phyloP scores from a whole-genome alignment of 1,284 basidiomycete genomes.

The Exobasidium cylindrosporum region DNA sequence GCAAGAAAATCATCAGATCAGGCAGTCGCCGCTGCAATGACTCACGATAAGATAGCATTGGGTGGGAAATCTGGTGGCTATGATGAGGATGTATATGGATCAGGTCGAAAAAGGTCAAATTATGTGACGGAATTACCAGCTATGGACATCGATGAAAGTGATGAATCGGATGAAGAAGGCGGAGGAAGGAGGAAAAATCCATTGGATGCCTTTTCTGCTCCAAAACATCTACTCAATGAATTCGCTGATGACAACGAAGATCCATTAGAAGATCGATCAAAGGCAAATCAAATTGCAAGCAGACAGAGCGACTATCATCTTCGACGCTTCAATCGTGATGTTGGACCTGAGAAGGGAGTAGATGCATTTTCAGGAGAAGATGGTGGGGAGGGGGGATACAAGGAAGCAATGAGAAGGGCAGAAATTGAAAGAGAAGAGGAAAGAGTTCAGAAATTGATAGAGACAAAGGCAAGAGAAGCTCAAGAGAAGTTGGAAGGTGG shows the following conservation, averaged over 20 bases:
- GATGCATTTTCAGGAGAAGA: constrained; percentile 57
- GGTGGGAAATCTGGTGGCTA: constrained; percentile 30
- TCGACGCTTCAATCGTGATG: constrained; percentile 67
- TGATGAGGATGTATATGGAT: constrained; percentile 39
- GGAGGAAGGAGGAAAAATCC: constrained; percentile 30
- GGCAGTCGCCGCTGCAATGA: constrained; percentile 35
- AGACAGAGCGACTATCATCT: constrained; percentile 95
- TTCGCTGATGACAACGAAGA: constrained; percentile 87
- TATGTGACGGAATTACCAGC: constrained; percentile 42
- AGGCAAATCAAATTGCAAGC: constrained; percentile 85
- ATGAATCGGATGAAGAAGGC: constrained; percentile 24
- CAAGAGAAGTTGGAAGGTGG: constrained; percentile 57
- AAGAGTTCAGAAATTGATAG: constrained; percentile 76
- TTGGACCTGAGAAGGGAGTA: constrained; percentile 29
- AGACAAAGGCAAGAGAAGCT: constrained; percentile 78
- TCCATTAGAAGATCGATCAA: constrained; percentile 87
- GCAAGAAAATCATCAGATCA: constrained; percentile 6
- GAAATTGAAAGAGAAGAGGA: constrained; percentile 90
- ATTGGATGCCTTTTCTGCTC: constrained; percentile 65
- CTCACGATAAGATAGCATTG: constrained; percentile 23
- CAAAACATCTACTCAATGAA: constrained; percentile 90
- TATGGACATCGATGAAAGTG: constrained; percentile 16
- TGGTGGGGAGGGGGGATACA: constrained; percentile 70
- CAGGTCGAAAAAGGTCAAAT: constrained; percentile 26
- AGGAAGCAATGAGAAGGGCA: constrained; percentile 89